Base-by-base conservation (phyloP, 1,139 yeast genomes). In the Arxiozyma telluris region DNA sequence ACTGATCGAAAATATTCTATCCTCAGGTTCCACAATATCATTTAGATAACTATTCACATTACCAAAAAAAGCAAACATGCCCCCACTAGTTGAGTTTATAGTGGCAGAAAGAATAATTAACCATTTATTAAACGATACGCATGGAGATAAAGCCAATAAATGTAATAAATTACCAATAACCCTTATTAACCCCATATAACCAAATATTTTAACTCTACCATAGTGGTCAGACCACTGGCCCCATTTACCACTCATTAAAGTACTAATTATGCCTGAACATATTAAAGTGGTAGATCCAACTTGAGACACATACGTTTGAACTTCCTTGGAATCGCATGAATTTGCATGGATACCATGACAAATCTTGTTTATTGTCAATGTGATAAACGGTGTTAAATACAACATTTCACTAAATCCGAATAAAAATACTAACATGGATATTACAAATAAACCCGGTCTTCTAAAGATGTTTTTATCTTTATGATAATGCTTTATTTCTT, bases 211-310 rank as follows among this genome's bases (percentile, higher is more conserved):
- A 1, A 64, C 47, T 49, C 94, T 71, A 0, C 95, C 95, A 56
- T 76, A 73, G 47, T 76, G 71, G 66, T 87, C 94, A 4, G 88
- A 81, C 41, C 80, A 62, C n/a, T 79, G 77, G 0, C 89, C 88
- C 54, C 70, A 50, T 50, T 67, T 68, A 1, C 71, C 71, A 6
- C 68, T 52, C 11, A 65, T 61, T 0, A 66, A 8, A n/a, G 67
- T 58, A 4, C 64, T 55, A 9, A 64, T 55, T 0, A 62, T 38
- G 0, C 71, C 68, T 8, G 52, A 51, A 1, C 59, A 22, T 2
- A 70, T 50, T 48, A 49, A 57, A 39, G 51, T 47, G 5, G 38
- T 30, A 4, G 72, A 64, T 18, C 65, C 63, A 20, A 71, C 53
- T 4, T 53, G 54, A 11, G 62, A 59, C 4, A 52, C 22, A 6